Evolutionary conservation across 75 land plant species (phyloP).

Genomic region (Larix kaempferi): DNA sequence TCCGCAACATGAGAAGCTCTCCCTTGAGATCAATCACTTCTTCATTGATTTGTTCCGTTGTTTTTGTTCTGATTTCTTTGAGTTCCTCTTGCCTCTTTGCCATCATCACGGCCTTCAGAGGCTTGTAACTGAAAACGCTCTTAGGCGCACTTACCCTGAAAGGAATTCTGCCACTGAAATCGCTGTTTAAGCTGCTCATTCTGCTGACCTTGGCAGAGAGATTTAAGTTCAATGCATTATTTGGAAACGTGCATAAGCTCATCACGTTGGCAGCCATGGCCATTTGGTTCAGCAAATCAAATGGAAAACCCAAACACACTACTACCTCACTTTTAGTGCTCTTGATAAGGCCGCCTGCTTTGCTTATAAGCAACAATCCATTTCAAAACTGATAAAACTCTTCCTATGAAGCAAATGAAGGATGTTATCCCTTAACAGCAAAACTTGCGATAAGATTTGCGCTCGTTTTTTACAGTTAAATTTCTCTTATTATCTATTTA

Average conservation of each 20-base stretch:
- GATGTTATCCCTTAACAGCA: too few species aligned
- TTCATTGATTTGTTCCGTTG: conserved; percentile 70
- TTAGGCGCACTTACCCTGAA: not conserved
- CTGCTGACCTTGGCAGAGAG: not conserved
- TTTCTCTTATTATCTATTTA: too few species aligned
- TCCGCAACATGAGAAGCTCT: conserved; percentile 81
- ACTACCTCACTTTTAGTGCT: not conserved
- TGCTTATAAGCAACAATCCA: too few species aligned
- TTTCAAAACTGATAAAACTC: too few species aligned
- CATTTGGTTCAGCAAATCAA: not conserved
- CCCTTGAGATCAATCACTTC: conserved; percentile 88
- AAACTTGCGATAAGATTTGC: too few species aligned
- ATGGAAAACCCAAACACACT: not conserved
- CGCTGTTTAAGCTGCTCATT: not conserved
- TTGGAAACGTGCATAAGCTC: not conserved
- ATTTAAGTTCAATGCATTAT: not conserved
- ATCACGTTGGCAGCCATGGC: not conserved
- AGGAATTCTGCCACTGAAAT: not conserved
- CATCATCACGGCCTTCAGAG: conserved; percentile 45
- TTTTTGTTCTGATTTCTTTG: conserved; percentile 68
- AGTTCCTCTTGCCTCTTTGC: conserved; percentile 82
- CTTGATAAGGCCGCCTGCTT: not conserved
- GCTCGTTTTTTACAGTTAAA: too few species aligned
- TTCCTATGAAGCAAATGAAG: too few species aligned
- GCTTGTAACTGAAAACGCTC: not conserved